Evolutionary conservation across 192 early-diverging fungal species (phyloP).

Genomic region (Backusella psychrophila): DNA sequence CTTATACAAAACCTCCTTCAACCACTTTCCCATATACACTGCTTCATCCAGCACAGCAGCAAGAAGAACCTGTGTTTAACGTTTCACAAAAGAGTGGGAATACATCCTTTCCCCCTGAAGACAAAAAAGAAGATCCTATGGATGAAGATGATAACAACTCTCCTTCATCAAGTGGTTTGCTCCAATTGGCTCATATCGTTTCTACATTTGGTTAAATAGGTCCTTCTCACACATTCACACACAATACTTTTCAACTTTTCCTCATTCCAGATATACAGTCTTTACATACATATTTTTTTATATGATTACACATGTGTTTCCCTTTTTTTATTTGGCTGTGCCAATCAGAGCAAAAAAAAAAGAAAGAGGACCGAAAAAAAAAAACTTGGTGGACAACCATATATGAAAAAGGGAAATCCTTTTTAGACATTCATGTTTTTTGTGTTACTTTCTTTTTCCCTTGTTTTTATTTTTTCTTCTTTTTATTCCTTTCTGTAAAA

Average conservation of each 20-base stretch:
- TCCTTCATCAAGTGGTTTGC: constrained; percentile 11
- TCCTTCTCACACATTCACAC: neutral
- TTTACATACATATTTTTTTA: neutral
- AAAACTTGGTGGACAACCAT: neutral
- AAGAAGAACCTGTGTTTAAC: neutral
- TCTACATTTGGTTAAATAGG: constrained; percentile 32
- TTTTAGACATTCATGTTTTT: constrained; percentile 1
- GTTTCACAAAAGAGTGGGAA: neutral
- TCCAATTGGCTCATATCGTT: constrained; percentile 31
- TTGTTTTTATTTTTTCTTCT: neutral
- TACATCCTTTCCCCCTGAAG: neutral
- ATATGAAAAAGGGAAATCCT: neutral
- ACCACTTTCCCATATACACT: constrained; percentile 9
- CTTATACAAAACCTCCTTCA: neutral
- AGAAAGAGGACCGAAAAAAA: neutral
- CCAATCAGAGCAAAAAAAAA: constrained; percentile 4
- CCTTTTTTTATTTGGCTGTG: constrained; percentile 8
- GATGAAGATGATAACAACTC: constrained; percentile 8
- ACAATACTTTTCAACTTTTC: neutral
- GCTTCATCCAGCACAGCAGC: constrained; percentile 10
- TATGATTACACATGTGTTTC: constrained; percentile 8
- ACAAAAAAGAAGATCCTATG: constrained; percentile 16
- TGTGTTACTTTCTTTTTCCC: neutral
- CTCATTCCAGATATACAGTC: neutral
- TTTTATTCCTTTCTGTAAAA: neutral